Base-by-base conservation (phyloP, 805 yeast genomes). In the Tetrapisispora iriomotensis region DNA sequence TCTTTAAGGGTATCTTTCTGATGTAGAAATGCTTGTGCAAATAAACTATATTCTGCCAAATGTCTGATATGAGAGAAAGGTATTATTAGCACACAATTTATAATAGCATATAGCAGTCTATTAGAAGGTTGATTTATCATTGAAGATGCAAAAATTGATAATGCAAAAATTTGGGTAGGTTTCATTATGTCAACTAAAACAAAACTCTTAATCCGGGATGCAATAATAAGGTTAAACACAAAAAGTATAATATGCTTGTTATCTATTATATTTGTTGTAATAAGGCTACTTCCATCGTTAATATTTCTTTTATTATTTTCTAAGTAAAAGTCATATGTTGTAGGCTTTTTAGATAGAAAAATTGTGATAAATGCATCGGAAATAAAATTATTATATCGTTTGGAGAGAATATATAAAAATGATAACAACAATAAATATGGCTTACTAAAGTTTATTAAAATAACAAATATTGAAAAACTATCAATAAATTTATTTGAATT, bases 371-470 rank as follows among this genome's bases (percentile, higher is more conserved):
- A 52, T 17, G 48, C 41, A 24, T 54, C 48, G 7, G 64, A 47
- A 37, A 58, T 37, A 29, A 58, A 54, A 38, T 54, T 43, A 32
- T 51, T 45, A 21, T 49, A 55, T 24, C 46, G 47, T 1, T 56
- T 50, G 14, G 60, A 54, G 25, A 56, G 27, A 12, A 57, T 48
- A 40, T 54, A 59, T 6, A 50, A 39, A 5, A 48, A 25, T 19
- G 54, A 38, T 14, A 59, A 39, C 36, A 58, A 44, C 31, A 56
- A 25, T 6, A 58, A 45, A 8, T 49, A 47, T 38, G 52, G 46
- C 34, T 58, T 60, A 30, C 56, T 56, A 29, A 59, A 54, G 35
- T 57, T 55, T 35, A 56, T 42, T 36, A 59, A 53, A n/a, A 59
- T 55, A 7, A 57, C 43, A 27, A 58, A 53, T 15, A 59, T 38